Conservation (phyloP, 1,139 yeast species). For the Blastobotrys serpentis region DNA sequence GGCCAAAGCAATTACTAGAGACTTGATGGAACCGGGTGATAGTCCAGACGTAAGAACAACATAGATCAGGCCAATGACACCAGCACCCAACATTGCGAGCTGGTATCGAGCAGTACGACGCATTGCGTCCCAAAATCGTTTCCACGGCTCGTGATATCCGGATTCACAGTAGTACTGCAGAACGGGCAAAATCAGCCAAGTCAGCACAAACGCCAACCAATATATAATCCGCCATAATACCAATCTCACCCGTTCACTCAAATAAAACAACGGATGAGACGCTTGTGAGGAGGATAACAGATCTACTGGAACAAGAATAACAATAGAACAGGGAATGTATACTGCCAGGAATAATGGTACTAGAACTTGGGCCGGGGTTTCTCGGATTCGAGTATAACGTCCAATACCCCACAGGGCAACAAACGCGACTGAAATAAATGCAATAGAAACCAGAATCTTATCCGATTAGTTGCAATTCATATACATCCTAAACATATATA, state of each 20-base stretch:
- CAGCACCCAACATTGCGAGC: constrained; percentile 52
- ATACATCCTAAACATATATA: too few species aligned
- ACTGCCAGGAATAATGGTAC: constrained; percentile 47
- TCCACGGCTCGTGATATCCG: constrained; percentile 55
- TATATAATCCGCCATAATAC: constrained; percentile 70
- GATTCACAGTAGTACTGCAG: constrained; percentile 71
- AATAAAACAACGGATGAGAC: constrained; percentile 39
- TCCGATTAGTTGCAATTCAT: too few species aligned
- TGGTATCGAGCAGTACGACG: constrained; percentile 61
- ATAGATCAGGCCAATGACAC: constrained; percentile 57
- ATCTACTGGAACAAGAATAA: constrained; percentile 57
- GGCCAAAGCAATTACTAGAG: constrained; percentile 70
- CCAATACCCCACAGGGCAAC: constrained; percentile 39
- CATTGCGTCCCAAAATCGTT: constrained; percentile 56
- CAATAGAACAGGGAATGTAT: constrained; percentile 55
- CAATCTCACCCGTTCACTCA: constrained; percentile 50
- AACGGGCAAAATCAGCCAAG: constrained; percentile 70
- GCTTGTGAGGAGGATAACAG: constrained; percentile 42
- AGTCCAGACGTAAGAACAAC: constrained; percentile 62
- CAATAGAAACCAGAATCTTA: constrained; percentile 38
- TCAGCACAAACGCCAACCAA: constrained; percentile 74
- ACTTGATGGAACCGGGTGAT: constrained; percentile 53
- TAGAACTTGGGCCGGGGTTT: constrained; percentile 44
- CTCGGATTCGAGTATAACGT: constrained; percentile 38
- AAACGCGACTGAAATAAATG: constrained; percentile 38